Conservation (phyloP, 495 filamentous ascomycete species). For the Aspergillus ostianus region DNA sequence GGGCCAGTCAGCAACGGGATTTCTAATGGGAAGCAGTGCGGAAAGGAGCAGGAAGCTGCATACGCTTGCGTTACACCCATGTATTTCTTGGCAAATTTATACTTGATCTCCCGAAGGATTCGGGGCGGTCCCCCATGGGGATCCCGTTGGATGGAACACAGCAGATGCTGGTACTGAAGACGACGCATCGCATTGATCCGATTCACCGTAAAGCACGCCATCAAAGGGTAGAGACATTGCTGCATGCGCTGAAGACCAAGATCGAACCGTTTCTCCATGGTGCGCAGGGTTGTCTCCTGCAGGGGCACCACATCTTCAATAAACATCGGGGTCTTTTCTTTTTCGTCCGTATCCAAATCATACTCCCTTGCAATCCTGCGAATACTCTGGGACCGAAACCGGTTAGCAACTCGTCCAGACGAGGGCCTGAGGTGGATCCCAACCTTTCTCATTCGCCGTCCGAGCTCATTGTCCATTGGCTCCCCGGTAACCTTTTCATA, state of each 20-base stretch:
- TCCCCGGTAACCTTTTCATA: constrained; percentile 3
- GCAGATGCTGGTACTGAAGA: constrained; percentile 7
- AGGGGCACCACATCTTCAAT: constrained; percentile 5
- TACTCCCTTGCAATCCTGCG: background rate
- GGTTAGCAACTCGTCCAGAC: constrained; percentile 3
- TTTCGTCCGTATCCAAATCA: background rate
- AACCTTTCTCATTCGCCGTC: constrained; percentile 2
- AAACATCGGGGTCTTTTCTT: constrained; percentile 1
- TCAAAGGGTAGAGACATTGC: background rate
- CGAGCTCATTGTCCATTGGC: constrained; percentile 2
- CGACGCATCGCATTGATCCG: background rate
- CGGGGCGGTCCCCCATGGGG: constrained; percentile 3
- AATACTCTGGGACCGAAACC: constrained; percentile 2
- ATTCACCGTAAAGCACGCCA: constrained; percentile 5
- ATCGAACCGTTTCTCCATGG: constrained; percentile 1
- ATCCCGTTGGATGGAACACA: constrained; percentile 1
- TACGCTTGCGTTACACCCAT: constrained; percentile 7
- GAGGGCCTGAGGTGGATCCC: background rate
- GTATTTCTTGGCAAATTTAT: constrained; percentile 1
- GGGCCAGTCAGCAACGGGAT: constrained; percentile 5
- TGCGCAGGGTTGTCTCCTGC: constrained; percentile 3
- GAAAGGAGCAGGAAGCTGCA: constrained; percentile 2
- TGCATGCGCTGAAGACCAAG: constrained; percentile 4
- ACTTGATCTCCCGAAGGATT: constrained; percentile 2
- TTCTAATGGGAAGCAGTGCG: background rate